Conservation (phyloP, 1,284 basidiomycete genomes). For the Chalciporus sp. region DNA sequence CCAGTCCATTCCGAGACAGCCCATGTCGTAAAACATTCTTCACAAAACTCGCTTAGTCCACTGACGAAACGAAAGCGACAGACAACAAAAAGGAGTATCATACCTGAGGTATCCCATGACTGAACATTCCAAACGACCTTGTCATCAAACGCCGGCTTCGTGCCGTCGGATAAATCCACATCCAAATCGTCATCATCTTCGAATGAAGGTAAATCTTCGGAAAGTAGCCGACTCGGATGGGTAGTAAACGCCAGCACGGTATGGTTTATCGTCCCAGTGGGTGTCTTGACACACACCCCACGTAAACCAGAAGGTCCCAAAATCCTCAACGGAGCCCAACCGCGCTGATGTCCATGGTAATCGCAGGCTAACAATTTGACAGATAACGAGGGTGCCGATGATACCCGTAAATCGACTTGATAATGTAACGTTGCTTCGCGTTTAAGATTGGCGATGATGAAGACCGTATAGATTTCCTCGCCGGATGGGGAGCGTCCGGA, state of each 20-base stretch:
- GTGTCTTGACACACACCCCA: conserved; percentile 52
- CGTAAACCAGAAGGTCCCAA: conserved; percentile 46
- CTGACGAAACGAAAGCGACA: background rate
- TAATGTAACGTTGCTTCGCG: conserved; percentile 53
- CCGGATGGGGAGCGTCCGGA: background rate
- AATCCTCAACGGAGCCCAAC: conserved; percentile 16
- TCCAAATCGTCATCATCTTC: background rate
- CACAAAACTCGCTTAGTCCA: background rate
- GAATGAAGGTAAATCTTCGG: background rate
- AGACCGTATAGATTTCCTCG: conserved; percentile 25
- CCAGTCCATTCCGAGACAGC: conserved; percentile 14
- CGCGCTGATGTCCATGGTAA: conserved; percentile 20
- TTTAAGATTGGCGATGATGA: conserved; percentile 50
- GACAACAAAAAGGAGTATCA: conserved; percentile 3
- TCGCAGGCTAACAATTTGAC: conserved; percentile 34
- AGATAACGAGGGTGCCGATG: conserved; percentile 21
- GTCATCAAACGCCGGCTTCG: conserved; percentile 30
- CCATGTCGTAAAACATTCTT: conserved; percentile 11
- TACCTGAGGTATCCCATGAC: conserved; percentile 51
- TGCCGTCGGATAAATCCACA: background rate
- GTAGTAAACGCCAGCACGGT: conserved; percentile 12
- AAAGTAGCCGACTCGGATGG: background rate
- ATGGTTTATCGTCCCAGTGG: conserved; percentile 36
- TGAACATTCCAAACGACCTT: conserved; percentile 41
- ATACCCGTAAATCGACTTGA: conserved; percentile 32